These are phyloP conservation scores for Syzygium oleosum DNA, from an alignment of 345 rosid species.

Conservation along the genomic window DNA sequence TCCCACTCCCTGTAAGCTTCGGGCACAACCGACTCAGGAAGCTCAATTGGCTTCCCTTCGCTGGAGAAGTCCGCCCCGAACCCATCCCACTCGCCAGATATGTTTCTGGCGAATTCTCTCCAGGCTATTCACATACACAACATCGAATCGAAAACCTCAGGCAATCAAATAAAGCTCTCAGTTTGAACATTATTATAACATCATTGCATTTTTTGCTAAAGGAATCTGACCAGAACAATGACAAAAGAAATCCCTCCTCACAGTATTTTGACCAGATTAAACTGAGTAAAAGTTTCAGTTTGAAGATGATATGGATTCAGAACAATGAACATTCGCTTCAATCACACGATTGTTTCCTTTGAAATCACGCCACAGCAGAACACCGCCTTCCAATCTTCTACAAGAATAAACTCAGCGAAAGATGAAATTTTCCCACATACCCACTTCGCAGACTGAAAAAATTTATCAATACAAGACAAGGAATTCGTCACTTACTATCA, in stretches of 20 bases:
- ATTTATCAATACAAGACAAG: neutral
- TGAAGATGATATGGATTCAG: neutral
- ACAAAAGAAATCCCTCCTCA: neutral
- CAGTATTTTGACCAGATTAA: neutral
- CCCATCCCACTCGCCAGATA: constrained; percentile 98
- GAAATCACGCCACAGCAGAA: neutral
- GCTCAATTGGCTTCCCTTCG: constrained; percentile 63
- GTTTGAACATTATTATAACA: neutral
- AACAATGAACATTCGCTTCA: neutral
- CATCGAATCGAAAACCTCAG: neutral
- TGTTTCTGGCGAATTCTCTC: constrained; percentile 62
- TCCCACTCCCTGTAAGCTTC: constrained; percentile 97
- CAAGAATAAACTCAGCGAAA: neutral
- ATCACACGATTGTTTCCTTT: neutral
- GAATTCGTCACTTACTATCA: neutral
- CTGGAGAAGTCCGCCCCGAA: constrained; percentile 80
- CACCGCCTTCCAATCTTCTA: neutral
- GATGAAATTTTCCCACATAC: neutral
- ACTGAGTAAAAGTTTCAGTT: neutral
- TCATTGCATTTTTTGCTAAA: neutral
- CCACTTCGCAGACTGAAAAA: neutral
- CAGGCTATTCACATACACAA: constrained; percentile 27
- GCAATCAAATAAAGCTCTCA: neutral
- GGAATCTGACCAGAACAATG: neutral
- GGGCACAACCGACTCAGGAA: constrained; percentile 83